Conservation (phyloP, 2,329 filamentous ascomycete genomes). For the Fonsecaea pugnacius region DNA sequence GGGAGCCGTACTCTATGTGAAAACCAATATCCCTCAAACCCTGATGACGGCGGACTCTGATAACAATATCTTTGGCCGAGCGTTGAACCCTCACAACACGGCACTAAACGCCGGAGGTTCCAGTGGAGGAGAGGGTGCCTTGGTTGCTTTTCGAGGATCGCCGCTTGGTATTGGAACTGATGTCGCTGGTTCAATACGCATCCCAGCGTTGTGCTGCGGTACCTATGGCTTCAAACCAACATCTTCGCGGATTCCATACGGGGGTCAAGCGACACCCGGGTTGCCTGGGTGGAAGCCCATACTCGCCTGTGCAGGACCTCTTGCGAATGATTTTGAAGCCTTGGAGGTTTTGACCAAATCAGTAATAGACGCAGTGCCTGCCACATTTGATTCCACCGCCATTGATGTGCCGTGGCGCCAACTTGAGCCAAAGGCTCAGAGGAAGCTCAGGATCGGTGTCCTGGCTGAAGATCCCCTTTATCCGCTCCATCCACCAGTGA, state of each 20-base stretch:
- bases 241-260: constrained; percentile 40
- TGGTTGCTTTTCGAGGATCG: constrained; percentile 44
- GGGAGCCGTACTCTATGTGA: constrained; percentile 52
- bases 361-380: constrained; percentile 35
- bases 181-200: constrained; percentile 46
- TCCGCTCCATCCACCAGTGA: constrained; percentile 60
- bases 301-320: constrained; percentile 33
- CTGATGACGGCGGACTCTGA: constrained; percentile 52
- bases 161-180: constrained; percentile 43
- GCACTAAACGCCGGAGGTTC: constrained; percentile 44
- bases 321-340: constrained; percentile 38
- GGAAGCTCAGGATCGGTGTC: constrained; percentile 54
- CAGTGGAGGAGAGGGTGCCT: constrained; percentile 46
- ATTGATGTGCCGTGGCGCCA: constrained; percentile 39
- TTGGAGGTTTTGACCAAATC: constrained; percentile 36
- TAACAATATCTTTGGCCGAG: constrained; percentile 51
- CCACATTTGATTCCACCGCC: constrained; percentile 37
- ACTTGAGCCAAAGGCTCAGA: constrained; percentile 21
- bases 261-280: constrained; percentile 35
- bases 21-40: constrained; percentile 61
- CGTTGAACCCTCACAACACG: constrained; percentile 47
- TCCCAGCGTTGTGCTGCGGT: constrained; percentile 44
- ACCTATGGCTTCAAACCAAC: constrained; percentile 47
- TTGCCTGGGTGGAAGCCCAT: constrained; percentile 35
- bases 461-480: constrained; percentile 54